Evolutionary conservation across 73 alveolate genomes (phyloP).

Genomic region (Tetrahymena thermophila): DNA sequence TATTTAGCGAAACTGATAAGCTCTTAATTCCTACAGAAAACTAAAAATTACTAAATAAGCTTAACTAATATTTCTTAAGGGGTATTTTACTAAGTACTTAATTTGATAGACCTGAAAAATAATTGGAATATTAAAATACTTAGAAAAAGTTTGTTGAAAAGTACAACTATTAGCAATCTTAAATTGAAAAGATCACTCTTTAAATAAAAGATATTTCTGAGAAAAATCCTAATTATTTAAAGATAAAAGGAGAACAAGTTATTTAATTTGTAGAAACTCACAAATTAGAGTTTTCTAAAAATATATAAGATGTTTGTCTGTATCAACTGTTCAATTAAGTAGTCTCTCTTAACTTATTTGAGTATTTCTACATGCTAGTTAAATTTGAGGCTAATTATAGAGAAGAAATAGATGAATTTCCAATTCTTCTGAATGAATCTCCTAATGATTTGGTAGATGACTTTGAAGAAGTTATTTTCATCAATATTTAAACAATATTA

Average conservation of each 20-base stretch:
- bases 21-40: background rate
- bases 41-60: background rate
- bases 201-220: background rate
- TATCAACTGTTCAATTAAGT: background rate
- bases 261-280: background rate
- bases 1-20: background rate
- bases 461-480: background rate
- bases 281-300: background rate
- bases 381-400: background rate
- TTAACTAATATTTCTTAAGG: background rate
- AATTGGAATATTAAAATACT: background rate
- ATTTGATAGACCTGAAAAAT: background rate
- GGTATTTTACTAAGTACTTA: background rate
- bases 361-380: background rate
- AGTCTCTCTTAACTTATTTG: background rate
- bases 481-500: background rate
- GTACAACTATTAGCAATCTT: background rate
- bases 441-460: background rate
- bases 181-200: background rate
- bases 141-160: background rate
- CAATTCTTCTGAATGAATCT: background rate
- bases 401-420: slow-evolving; percentile 1
- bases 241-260: background rate
- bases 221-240: background rate
- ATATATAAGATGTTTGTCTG: background rate